Conservation (phyloP, 2,329 filamentous ascomycete species). For the Fusarium sp. region DNA sequence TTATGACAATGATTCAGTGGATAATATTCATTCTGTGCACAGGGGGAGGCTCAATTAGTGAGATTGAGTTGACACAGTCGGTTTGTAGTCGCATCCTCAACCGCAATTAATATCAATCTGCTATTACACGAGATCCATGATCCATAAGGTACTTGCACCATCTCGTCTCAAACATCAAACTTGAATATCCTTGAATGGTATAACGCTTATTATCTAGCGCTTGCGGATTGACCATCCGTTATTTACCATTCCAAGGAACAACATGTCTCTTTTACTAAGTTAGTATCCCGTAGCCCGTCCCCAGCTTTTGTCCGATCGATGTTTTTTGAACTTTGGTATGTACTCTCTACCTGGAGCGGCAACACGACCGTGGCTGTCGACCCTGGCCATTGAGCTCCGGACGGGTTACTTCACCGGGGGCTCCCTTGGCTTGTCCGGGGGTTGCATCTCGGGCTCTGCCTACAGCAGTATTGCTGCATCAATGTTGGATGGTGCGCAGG, state of each 20-base stretch:
- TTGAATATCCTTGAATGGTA: constrained; percentile 20
- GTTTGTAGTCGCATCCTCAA: constrained; percentile 4
- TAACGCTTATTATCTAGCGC: constrained; percentile 41
- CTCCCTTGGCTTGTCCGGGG: constrained; percentile 42
- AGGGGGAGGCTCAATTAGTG: constrained; percentile 4
- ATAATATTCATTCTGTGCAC: constrained; percentile 5
- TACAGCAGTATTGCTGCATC: constrained; percentile 42
- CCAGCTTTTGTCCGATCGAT: constrained; percentile 11
- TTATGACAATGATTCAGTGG: background rate
- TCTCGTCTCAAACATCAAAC: constrained; percentile 28
- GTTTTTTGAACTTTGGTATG: constrained; percentile 9
- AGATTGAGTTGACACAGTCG: constrained; percentile 22
- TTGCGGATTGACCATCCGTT: constrained; percentile 43
- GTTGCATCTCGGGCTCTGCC: constrained; percentile 44
- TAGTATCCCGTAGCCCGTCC: background rate
- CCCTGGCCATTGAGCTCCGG: constrained; percentile 42
- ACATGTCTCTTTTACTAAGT: constrained; percentile 16
- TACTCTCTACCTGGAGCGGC: constrained; percentile 24
- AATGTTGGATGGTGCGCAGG: constrained; percentile 27
- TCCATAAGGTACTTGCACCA: background rate
- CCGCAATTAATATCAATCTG: background rate
- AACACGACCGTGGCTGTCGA: constrained; percentile 32
- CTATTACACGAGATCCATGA: constrained; percentile 24
- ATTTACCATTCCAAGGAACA: constrained; percentile 46
- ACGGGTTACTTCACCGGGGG: constrained; percentile 42